These are phyloP conservation scores for Neodidymelliopsis sp. DNA, from an alignment of 2,329 filamentous ascomycete genomes.

Conservation along the genomic window DNA sequence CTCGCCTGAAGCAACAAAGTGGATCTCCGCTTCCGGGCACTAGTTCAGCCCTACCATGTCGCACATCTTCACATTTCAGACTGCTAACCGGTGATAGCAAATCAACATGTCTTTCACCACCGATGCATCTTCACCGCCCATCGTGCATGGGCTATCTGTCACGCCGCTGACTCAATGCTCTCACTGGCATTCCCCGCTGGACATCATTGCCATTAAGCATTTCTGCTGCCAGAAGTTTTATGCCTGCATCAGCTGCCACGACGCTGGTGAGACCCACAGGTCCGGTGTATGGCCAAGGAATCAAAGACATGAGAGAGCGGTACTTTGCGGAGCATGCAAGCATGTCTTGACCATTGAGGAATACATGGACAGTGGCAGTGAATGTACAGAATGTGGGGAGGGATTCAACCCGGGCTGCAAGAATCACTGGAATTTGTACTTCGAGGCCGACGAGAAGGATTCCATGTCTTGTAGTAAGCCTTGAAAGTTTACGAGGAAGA, in stretches of 20 bases:
- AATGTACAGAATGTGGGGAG: conserved; percentile 35
- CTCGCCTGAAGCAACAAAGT: conserved; percentile 6
- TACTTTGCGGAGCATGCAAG: conserved; percentile 44
- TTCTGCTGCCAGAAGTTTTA: conserved; percentile 48
- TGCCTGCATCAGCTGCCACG: conserved; percentile 47
- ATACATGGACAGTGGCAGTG: conserved; percentile 41
- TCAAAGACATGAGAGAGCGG: conserved; percentile 29
- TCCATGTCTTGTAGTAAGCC: background rate
- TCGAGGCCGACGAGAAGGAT: conserved; percentile 23
- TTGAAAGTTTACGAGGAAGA: background rate
- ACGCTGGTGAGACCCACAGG: conserved; percentile 35
- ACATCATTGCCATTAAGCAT: conserved; percentile 50
- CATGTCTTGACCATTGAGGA: conserved; percentile 36
- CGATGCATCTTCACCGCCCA: conserved; percentile 6
- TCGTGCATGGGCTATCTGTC: conserved; percentile 38
- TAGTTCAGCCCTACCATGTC: conserved; percentile 30
- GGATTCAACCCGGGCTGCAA: conserved; percentile 48
- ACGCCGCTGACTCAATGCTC: conserved; percentile 43
- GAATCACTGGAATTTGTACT: conserved; percentile 46
- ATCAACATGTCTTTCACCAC: conserved; percentile 14
- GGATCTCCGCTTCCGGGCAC: conserved; percentile 18
- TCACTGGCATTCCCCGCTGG: conserved; percentile 44
- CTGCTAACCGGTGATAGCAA: background rate
- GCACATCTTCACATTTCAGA: conserved; percentile 2
- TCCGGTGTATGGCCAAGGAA: conserved; percentile 32